Conservation (phyloP, 2,329 filamentous ascomycete species). For the Daldinia sp. region DNA sequence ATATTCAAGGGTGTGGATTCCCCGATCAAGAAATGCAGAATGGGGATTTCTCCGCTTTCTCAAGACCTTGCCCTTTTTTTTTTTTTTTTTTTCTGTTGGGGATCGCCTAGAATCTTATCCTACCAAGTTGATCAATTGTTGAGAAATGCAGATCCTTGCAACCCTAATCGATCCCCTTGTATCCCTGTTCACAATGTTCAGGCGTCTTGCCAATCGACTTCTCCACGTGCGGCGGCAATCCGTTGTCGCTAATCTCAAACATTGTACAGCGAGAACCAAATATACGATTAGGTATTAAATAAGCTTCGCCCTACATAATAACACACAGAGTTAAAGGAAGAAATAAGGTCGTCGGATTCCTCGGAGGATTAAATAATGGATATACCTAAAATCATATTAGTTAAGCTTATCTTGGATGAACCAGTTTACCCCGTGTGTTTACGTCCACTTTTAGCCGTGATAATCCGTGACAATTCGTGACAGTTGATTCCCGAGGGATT, state of each 20-base stretch:
- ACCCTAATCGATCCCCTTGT: slow-evolving; percentile 11
- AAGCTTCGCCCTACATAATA: not conserved
- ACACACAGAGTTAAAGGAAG: not conserved
- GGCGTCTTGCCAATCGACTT: slow-evolving; percentile 33
- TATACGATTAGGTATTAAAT: not conserved
- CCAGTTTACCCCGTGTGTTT: not conserved
- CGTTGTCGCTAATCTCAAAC: slow-evolving; percentile 6
- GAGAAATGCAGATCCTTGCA: slow-evolving; percentile 39
- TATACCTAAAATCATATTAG: not conserved
- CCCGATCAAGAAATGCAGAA: slow-evolving; percentile 24
- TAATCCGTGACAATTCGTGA: not conserved
- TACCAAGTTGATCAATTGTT: slow-evolving; percentile 43
- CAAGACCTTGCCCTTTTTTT: slow-evolving; percentile 12
- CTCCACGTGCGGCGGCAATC: slow-evolving; percentile 35
- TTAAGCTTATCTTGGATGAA: not conserved
- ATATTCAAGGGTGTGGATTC: slow-evolving; percentile 18
- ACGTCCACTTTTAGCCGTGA: not conserved
- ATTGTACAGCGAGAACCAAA: slow-evolving; percentile 1
- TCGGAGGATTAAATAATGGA: too few species aligned
- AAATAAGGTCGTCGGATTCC: not conserved
- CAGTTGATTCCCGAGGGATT: not conserved
- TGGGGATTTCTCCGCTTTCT: slow-evolving; percentile 30
- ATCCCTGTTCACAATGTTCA: slow-evolving; percentile 5
- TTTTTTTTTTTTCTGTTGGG: slow-evolving; percentile 42
- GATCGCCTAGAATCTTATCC: slow-evolving; percentile 39